Percentiles rank a stretch among this genome's conserved stretches.
These are phyloP conservation scores for Fraxinus anomala DNA, from an alignment of 257 asterid species.

Conservation along the genomic window DNA sequence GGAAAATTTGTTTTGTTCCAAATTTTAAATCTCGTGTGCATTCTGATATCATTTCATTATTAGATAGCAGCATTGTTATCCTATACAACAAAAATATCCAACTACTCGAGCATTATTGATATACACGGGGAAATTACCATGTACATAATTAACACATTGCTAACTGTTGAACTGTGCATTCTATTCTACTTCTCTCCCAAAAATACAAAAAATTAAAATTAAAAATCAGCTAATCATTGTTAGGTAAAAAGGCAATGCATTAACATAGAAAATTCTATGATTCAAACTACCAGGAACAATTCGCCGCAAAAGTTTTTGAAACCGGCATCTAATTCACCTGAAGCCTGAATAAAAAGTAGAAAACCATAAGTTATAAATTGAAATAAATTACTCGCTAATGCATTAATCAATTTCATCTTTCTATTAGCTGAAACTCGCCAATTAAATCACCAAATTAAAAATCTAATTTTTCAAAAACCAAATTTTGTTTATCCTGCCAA, in stretches of 20 bases:
- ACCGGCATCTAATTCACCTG: slow-evolving; percentile 47
- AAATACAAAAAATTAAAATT: not conserved
- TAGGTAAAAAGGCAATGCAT: not conserved
- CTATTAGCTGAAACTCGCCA: not conserved
- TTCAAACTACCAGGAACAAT: slow-evolving; percentile 51
- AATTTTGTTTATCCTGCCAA: not conserved
- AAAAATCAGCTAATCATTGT: not conserved
- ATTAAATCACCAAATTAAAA: not conserved
- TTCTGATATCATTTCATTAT: not conserved
- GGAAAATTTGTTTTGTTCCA: not conserved
- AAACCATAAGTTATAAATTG: not conserved
- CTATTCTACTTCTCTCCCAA: slow-evolving; percentile 3
- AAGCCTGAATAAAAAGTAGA: slow-evolving; percentile 38
- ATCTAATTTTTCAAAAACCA: not conserved
- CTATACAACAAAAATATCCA: slow-evolving; percentile 5
- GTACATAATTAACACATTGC: not conserved
- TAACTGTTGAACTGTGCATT: not conserved
- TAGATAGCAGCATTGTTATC: not conserved
- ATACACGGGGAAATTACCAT: not conserved
- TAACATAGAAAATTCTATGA: not conserved
- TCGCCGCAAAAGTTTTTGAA: slow-evolving; percentile 67
- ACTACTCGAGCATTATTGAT: not conserved
- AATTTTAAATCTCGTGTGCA: not conserved
- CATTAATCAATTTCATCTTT: not conserved
- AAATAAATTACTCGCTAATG: not conserved